Conservation (phyloP, 2,329 filamentous ascomycete genomes). For the Bertia moriformis region DNA sequence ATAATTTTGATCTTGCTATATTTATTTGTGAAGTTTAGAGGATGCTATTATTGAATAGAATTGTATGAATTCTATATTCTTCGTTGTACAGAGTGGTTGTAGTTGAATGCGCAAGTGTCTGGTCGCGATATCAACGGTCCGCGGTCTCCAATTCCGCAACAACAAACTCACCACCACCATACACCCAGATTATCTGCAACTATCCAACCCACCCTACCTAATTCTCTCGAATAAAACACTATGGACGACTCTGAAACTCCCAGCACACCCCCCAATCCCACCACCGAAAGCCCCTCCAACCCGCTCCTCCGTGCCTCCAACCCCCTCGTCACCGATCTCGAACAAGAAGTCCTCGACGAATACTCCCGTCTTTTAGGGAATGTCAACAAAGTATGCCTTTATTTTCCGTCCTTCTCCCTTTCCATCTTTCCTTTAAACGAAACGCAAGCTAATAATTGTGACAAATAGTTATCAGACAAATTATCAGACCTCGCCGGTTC, state of each 20-base stretch:
- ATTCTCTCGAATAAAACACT: not conserved
- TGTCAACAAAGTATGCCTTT: constrained; percentile 42
- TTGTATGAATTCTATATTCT: too few relatives aligned
- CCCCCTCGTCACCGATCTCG: constrained; percentile 20
- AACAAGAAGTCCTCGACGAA: constrained; percentile 60
- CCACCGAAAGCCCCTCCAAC: not conserved
- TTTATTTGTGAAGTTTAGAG: too few relatives aligned
- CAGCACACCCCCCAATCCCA: not conserved
- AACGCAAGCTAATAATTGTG: not conserved
- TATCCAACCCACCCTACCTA: too few relatives aligned
- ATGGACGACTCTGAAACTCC: not conserved
- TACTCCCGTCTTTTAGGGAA: constrained; percentile 54
- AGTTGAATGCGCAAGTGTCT: too few relatives aligned
- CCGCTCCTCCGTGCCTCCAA: not conserved
- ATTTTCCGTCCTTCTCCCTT: not conserved
- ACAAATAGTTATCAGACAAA: constrained; percentile 19
- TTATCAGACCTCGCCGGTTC: constrained; percentile 31
- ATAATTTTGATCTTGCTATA: too few relatives aligned
- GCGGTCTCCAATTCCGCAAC: too few relatives aligned
- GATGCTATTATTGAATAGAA: too few relatives aligned
- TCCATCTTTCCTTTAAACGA: not conserved
- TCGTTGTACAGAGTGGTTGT: too few relatives aligned
- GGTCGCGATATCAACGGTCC: too few relatives aligned
- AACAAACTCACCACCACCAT: too few relatives aligned
- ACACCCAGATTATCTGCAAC: too few relatives aligned